Conservation (phyloP, 176 grass and related monocot genomes). For the Phoenix dactylifera region DNA sequence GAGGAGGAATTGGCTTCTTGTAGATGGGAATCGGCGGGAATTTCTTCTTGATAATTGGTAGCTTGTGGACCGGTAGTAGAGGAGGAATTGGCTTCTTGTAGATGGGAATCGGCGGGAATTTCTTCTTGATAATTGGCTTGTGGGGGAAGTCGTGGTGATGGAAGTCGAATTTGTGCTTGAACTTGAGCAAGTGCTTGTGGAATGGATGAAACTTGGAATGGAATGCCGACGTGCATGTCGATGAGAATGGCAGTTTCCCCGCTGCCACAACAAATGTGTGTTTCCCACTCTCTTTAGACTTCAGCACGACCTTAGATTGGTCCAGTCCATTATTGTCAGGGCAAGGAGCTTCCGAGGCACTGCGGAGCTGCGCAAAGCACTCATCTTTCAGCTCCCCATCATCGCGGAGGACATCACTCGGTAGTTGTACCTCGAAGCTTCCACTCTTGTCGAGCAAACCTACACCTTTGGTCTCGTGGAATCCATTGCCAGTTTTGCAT, state of each 20-base stretch:
- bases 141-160: neutral
- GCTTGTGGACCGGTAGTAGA: neutral
- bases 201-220: neutral
- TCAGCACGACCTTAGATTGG: slow-evolving; percentile 33
- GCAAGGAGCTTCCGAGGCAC: slow-evolving; percentile 36
- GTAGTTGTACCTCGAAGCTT: slow-evolving; percentile 40
- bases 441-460: slow-evolving; percentile 33
- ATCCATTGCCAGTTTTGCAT: slow-evolving; percentile 33
- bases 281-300: neutral
- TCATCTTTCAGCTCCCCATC: slow-evolving; percentile 32
- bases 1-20: slow-evolving; percentile 9
- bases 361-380: slow-evolving; percentile 59
- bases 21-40: slow-evolving; percentile 9
- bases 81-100: slow-evolving; percentile 13
- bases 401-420: slow-evolving; percentile 12
- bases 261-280: slow-evolving; percentile 25
- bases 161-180: neutral
- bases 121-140: neutral
- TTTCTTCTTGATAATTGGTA: slow-evolving; percentile 18
- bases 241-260: slow-evolving; percentile 29
- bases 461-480: slow-evolving; percentile 40
- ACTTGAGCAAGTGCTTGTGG: slow-evolving; percentile 25
- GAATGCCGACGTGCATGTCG: slow-evolving; percentile 39
- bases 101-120: neutral
- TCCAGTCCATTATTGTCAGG: slow-evolving; percentile 6